Base-by-base conservation (phyloP, 441 rosid genomes). In the Melianthus villosus region DNA sequence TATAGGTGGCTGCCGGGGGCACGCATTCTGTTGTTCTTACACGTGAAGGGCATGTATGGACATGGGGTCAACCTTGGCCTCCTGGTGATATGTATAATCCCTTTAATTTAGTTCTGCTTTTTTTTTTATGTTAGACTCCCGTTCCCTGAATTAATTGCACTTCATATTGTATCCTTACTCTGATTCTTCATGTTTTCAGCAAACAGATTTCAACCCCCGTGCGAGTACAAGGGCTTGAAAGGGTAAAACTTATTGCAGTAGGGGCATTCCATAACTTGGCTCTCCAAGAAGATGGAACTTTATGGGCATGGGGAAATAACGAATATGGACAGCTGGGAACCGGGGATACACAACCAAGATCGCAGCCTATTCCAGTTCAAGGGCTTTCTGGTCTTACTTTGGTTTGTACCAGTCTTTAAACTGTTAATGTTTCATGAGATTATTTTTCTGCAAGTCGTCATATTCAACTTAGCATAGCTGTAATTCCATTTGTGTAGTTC, bases 21-120 rank as follows among this genome's bases (percentile, higher is more conserved):
- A 89, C 98, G 40, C 98, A 84, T 50, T 89, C 98, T 19, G 94
- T 84, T 27, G 98, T 89, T 62, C 81, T 89, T 42, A 89, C 98
- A 9, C 56, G 59, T 9, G 94, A 89, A 35, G 96, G 98, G 22
- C 63, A 69, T 48, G 98, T 89, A 12, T 89, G 98, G 98, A 77
- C 84, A 40, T 89, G 96, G 98, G 98, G 98, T 64, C 98, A 84
- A 47, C 98, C 98, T 15, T 89, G 98, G 98, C 98, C 98, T 60
- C 98, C 98, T n/a, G 96, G 96, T 36, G 98, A 89, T 91, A 89
- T 84, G 98, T 89, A 77, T 18, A 37, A 30, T 48, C 39, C 19
- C 32, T 31, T 27, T 13, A 11, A 11, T 31, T 49, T 34, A 42
- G 23, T 16, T n/a, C n/a, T n/a, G n/a, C n/a, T n/a, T n/a, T n/a